Percentiles rank a stretch among this genome's conserved stretches.
phyloP scores from a whole-genome alignment of 495 filamentous ascomycete species.

The Xanthoparmelia taractica region DNA sequence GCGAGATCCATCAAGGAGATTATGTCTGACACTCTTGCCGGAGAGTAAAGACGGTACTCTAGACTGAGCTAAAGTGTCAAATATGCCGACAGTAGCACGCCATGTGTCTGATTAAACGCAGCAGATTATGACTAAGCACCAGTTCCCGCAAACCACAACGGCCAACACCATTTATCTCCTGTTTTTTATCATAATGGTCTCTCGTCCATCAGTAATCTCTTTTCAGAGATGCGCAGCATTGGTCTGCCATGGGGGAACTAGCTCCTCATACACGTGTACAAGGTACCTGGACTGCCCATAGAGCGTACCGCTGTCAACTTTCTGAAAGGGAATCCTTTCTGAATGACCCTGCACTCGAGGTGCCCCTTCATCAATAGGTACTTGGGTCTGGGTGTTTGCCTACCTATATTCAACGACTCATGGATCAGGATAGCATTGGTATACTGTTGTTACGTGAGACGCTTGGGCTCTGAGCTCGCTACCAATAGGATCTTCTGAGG shows the following conservation, averaged over 20 bases:
- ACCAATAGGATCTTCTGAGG: neutral
- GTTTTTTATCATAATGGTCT: too few species aligned
- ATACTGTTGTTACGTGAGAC: neutral
- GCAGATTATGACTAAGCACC: neutral
- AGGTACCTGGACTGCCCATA: neutral
- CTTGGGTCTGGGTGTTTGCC: neutral
- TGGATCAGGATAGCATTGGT: neutral
- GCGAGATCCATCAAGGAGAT: neutral
- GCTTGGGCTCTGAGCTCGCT: neutral
- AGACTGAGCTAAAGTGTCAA: neutral
- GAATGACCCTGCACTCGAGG: neutral
- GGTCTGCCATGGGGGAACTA: neutral
- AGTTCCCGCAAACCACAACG: neutral
- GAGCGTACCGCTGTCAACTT: neutral
- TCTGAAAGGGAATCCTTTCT: neutral
- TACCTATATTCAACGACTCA: neutral
- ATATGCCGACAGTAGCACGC: neutral
- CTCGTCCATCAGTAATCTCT: neutral
- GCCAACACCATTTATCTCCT: neutral
- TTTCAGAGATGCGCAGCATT: neutral
- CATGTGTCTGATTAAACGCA: neutral
- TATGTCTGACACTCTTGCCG: neutral
- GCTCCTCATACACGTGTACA: neutral
- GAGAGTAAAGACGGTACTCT: neutral
- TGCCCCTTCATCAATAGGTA: neutral